A percentile compares a stretch with the other conserved stretches of the same genome.
Conservation (phyloP, 495 filamentous ascomycete genomes). For the Penicillium canariense region DNA sequence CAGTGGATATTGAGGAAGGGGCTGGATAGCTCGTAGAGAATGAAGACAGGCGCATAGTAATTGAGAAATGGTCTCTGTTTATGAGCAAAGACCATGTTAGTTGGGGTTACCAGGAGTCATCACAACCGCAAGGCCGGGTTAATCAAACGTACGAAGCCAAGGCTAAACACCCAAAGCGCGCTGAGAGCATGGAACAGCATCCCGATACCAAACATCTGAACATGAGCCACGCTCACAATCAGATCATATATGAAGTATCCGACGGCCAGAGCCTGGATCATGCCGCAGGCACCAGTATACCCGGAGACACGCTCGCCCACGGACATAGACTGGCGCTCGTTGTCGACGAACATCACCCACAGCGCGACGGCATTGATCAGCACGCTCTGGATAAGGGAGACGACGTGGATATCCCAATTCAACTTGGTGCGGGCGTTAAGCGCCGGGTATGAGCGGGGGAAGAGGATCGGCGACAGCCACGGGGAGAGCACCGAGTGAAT, state of each 20-base stretch:
- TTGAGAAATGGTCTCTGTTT: constrained; percentile 85
- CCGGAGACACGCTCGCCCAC: constrained; percentile 80
- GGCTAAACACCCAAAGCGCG: constrained; percentile 79
- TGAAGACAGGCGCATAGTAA: constrained; percentile 86
- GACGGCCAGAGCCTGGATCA: constrained; percentile 79
- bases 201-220: constrained; percentile 82
- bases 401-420: constrained; percentile 97
- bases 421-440: constrained; percentile 66
- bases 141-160: constrained; percentile 79
- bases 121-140: background rate
- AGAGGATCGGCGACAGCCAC: constrained; percentile 61
- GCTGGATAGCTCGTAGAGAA: constrained; percentile 95
- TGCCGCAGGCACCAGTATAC: constrained; percentile 77
- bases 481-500: constrained; percentile 76
- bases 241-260: constrained; percentile 99
- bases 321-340: constrained; percentile 71
- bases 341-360: constrained; percentile 78
- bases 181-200: constrained; percentile 86
- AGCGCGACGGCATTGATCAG: constrained; percentile 76
- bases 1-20: constrained; percentile 97
- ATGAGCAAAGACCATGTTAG: background rate
- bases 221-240: constrained; percentile 64
- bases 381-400: constrained; percentile 81
- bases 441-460: constrained; percentile 68
- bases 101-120: background rate